Evolutionary conservation across 2,329 filamentous ascomycete genomes (phyloP), one percentile per base, ranked within the genome.

Genomic region (Diaporthe vexans): DNA sequence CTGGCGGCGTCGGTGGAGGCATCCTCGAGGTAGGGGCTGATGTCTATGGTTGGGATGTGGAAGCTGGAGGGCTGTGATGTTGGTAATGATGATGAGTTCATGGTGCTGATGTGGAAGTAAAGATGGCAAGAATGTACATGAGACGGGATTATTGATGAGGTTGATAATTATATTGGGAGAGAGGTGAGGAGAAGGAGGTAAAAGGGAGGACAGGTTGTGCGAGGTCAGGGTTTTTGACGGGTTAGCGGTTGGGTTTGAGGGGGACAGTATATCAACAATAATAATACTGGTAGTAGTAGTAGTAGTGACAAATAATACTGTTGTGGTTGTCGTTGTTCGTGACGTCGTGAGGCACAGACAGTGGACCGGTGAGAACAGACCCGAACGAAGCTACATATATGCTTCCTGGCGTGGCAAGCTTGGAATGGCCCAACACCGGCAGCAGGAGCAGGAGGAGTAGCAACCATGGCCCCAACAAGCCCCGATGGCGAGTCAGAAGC

Each of bases 41-140:
- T 80, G 70, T 83, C 79, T 70, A 83, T 79, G 9, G 81, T 83
- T 24, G 81, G 82, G 43, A 83, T 80, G 40, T 73, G 51, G 54
- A 76, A 76, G 40, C 21, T 13, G 46, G 69, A n/a, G 19, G 67
- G 37, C 37, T 40, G 11, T 40, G 10, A 13, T 40, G 37, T 13
- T 4, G 37, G 10, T 40, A 13, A 8, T 51, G 52, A 24, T 33
- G 48, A 24, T 33, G 48, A 15, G n/a, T 24, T 29, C 57, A 63
- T 63, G n/a, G 9, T 63, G n/a, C 9, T 63, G 10, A 8, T 11
- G 29, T 29, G 24, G 15, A 19, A 17, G 6, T 2, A 4, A n/a
- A 0, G 4, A 35, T 63, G 15, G 37, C n/a, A 43, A 33, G n/a
- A 11, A 29, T 33, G 13, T 26, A 37, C 63, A 67, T 67, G 35